phyloP scores from a whole-genome alignment of 1,284 basidiomycete genomes.

The Boletellus sp. region DNA sequence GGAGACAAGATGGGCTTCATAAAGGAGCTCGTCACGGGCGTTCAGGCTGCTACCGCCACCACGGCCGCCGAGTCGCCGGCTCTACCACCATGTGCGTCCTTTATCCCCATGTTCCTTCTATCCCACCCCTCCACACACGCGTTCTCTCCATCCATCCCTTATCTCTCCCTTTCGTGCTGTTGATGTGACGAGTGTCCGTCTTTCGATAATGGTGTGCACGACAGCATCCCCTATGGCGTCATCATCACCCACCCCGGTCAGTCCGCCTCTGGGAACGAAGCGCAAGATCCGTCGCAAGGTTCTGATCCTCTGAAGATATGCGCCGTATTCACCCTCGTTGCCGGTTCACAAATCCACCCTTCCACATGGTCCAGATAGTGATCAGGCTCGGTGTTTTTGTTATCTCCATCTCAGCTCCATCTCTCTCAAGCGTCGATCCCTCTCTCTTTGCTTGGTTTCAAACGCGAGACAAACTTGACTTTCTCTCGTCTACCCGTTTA shows the following conservation, averaged over 20 bases:
- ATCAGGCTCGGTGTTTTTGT: not conserved
- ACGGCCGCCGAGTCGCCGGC: conserved; percentile 6
- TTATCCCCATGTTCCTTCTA: not conserved
- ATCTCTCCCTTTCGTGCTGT: not conserved
- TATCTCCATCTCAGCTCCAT: conserved; percentile 2
- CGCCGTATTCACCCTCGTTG: not conserved
- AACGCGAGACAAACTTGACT: conserved; percentile 5
- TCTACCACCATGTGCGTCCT: conserved; percentile 14
- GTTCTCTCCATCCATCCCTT: too few species aligned
- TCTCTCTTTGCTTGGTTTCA: not conserved
- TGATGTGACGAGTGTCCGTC: not conserved
- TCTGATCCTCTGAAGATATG: conserved; percentile 21
- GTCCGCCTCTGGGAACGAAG: conserved; percentile 26
- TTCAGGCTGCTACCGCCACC: not conserved
- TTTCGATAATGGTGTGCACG: conserved; percentile 3
- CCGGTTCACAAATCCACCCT: too few species aligned
- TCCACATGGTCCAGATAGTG: not conserved
- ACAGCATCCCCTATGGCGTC: conserved; percentile 15
- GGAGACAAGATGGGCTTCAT: conserved; percentile 65
- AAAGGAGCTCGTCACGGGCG: conserved; percentile 55
- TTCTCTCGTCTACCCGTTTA: not conserved
- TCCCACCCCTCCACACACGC: too few species aligned
- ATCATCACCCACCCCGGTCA: conserved; percentile 2
- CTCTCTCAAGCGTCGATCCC: not conserved
- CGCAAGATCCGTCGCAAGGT: conserved; percentile 33